Evolutionary conservation across 1,139 yeast genomes (phyloP).

Genomic region (Taphrina confusa): DNA sequence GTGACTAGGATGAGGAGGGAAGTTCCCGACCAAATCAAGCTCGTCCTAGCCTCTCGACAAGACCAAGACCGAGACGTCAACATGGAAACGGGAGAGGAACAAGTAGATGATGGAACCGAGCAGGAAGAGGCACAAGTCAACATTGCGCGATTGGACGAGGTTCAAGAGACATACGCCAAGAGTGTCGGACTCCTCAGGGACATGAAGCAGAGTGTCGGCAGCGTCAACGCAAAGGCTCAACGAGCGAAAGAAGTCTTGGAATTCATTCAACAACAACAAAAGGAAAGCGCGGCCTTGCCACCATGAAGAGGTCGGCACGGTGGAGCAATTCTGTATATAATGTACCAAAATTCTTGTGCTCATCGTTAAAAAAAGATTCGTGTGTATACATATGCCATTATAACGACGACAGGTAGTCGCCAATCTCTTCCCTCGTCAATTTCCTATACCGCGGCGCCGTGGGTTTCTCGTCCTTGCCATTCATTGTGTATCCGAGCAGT

Average conservation of each 20-base stretch:
- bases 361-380: too few relatives aligned
- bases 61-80: not conserved
- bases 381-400: not conserved
- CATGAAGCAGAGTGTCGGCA: constrained; percentile 21
- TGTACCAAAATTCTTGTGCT: too few relatives aligned
- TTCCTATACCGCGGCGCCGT: constrained; percentile 89
- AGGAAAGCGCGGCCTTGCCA: not conserved
- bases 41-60: not conserved
- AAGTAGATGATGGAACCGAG: not conserved
- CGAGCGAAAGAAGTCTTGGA: constrained; percentile 18
- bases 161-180: constrained; percentile 7
- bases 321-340: too few relatives aligned
- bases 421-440: constrained; percentile 83
- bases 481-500: constrained; percentile 24
- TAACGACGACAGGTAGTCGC: constrained; percentile 67
- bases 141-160: constrained; percentile 15
- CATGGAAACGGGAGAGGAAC: not conserved
- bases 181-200: constrained; percentile 8
- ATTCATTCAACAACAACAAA: constrained; percentile 13
- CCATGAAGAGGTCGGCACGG: too few relatives aligned
- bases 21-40: constrained; percentile 11
- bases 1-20: constrained; percentile 17
- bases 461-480: constrained; percentile 63
- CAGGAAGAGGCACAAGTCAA: constrained; percentile 5
- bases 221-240: constrained; percentile 20